phyloP scores from a whole-genome alignment of 2,329 filamentous ascomycete species.

The Helotiales sp. region DNA sequence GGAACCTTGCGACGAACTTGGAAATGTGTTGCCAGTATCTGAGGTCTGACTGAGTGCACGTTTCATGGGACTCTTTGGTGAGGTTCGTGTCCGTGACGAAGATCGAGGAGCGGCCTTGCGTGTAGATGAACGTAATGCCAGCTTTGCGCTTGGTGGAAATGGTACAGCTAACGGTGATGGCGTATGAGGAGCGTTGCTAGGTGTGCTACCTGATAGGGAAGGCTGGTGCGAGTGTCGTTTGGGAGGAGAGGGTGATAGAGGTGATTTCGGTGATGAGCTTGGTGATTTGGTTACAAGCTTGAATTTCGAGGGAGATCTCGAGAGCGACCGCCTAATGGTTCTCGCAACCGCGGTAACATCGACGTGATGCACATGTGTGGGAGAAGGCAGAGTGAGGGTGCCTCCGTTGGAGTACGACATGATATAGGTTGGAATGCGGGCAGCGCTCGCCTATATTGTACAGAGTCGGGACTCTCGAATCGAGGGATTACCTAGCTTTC shows the following conservation, averaged over 20 bases:
- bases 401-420: conserved; percentile 67
- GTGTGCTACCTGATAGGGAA: conserved; percentile 28
- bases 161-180: conserved; percentile 61
- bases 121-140: conserved; percentile 64
- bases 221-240: conserved; percentile 48
- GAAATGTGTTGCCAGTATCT: conserved; percentile 69
- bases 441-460: conserved; percentile 21
- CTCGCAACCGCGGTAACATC: conserved; percentile 81
- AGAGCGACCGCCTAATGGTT: conserved; percentile 83
- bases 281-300: conserved; percentile 53
- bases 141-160: conserved; percentile 65
- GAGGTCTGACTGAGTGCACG: conserved; percentile 67
- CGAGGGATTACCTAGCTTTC: conserved; percentile 17
- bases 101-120: conserved; percentile 58
- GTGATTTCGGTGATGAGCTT: conserved; percentile 51
- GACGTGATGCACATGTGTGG: conserved; percentile 78
- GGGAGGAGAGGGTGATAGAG: conserved; percentile 57
- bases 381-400: conserved; percentile 83
- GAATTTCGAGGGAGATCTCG: conserved; percentile 92
- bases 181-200: conserved; percentile 39
- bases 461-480: conserved; percentile 8
- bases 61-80: conserved; percentile 79
- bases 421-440: conserved; percentile 33
- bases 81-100: conserved; percentile 64
- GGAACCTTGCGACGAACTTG: conserved; percentile 31